phyloP scores from a whole-genome alignment of 148 eudicot species.

The Tetragonia tetragonoides region DNA sequence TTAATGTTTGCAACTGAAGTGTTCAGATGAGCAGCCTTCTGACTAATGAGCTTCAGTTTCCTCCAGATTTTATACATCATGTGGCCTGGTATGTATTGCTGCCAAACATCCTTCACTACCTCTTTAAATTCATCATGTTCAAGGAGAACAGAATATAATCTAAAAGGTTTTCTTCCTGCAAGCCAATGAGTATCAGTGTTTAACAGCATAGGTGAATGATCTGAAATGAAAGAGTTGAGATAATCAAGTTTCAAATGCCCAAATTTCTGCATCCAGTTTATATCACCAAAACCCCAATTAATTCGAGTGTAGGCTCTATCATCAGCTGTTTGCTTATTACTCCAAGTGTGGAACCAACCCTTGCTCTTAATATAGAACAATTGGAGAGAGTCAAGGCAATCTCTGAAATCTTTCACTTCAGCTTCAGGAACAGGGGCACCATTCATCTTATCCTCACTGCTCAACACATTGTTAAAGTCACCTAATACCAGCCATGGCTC shows the following conservation, averaged over 20 bases:
- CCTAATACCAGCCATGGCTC: background rate
- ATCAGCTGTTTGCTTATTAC: background rate
- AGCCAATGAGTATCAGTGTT: background rate
- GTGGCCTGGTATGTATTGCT: background rate
- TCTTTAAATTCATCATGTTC: background rate
- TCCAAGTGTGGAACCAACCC: background rate
- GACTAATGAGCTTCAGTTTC: background rate
- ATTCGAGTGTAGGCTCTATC: background rate
- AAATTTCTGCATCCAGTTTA: background rate
- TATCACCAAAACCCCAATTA: background rate
- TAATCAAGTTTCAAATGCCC: too few species aligned
- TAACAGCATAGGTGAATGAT: too few species aligned
- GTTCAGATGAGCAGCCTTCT: background rate
- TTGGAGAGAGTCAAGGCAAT: background rate
- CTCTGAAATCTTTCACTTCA: background rate
- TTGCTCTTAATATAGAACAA: background rate
- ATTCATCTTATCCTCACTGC: background rate
- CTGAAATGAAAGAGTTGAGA: too few species aligned
- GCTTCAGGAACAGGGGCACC: background rate
- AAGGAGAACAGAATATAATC: background rate
- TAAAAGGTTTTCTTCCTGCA: background rate
- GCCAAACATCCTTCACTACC: background rate
- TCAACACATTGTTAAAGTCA: background rate
- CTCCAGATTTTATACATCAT: background rate
- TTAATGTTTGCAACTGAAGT: background rate